Evolutionary conservation across 768 basidiomycete genomes (phyloP), one percentile per base, ranked within the genome.

Genomic region (Aureoboletus auriporus): DNA sequence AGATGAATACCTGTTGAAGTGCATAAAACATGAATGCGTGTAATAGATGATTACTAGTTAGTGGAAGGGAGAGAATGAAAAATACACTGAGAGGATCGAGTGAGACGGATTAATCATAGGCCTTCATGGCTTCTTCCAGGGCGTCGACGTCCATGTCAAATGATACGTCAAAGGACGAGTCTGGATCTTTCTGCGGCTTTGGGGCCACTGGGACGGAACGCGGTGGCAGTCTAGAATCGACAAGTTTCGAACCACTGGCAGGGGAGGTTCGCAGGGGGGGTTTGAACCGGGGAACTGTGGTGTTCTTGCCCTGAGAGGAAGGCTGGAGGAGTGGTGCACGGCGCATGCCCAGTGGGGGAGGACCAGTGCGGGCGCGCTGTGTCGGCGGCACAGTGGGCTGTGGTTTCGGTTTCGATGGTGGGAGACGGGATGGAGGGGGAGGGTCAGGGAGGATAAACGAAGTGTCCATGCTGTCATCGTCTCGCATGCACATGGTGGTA

Each of bases 101-200:
- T 2, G 20, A 23, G 20, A 23, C 20, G 20, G 20, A 23, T 33
- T 41, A 65, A 45, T 68, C 64, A 38, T 68, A 66, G 4, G 60
- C 55, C 36, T 55, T 62, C 66, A 66, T 66, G 6, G 60, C 53
- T 43, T 64, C 65, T 48, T 66, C 65, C n/a, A 68, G 45, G 1
- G 52, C 55, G 26, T 66, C 65, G 2, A 43, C 46, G 33, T 66
- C 65, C 52, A 66, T 10, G 26, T 56, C 64, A 44, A 66, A 68
- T 10, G 65, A 66, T 13, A 66, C 33, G 31, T 68, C 65, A 33
- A 66, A 66, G 0, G 65, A 66, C 20, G 66, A 66, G 29, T 68
- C 66, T 5, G 60, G 42, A 17, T 65, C 63, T 37, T 48, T 23
- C 5, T 28, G 41, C 20, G 47, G 35, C 4, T 28, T 43, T 20